phyloP scores from a whole-genome alignment of 2,329 filamentous ascomycete species.

The Diaporthe nobilis region DNA sequence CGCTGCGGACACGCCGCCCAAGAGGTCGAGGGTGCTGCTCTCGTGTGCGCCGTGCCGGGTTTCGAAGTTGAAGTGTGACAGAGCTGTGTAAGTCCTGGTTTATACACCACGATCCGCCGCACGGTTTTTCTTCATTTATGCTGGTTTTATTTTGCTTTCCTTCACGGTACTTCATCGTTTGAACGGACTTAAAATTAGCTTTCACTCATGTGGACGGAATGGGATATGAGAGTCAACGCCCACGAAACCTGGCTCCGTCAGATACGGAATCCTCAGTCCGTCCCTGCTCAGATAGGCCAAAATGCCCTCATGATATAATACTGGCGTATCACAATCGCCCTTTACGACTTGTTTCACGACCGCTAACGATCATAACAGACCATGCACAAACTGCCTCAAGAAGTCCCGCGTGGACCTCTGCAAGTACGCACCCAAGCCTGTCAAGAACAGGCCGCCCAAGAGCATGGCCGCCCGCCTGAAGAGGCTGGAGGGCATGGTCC shows the following conservation, averaged over 20 bases:
- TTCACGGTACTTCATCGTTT: neutral
- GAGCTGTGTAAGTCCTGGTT: conserved; percentile 49
- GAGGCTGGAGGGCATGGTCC: conserved; percentile 71
- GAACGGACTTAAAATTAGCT: neutral
- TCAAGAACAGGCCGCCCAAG: conserved; percentile 57
- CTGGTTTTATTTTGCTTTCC: neutral
- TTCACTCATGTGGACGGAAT: neutral
- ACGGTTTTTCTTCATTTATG: neutral
- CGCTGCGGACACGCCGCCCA: conserved; percentile 44
- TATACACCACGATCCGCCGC: no score
- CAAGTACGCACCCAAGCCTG: conserved; percentile 63
- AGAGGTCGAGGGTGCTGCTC: conserved; percentile 64
- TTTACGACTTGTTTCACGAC: no score
- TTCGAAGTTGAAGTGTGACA: conserved; percentile 72
- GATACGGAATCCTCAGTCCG: neutral
- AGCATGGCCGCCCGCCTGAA: conserved; percentile 69
- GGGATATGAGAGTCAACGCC: neutral
- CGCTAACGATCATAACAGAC: conserved; percentile 44
- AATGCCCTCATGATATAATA: no score
- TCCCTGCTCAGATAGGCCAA: neutral
- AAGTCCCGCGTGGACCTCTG: conserved; percentile 63
- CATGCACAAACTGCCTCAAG: conserved; percentile 67
- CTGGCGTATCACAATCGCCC: neutral
- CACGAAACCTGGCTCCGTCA: neutral
- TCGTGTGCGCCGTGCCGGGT: conserved; percentile 66